These are phyloP conservation scores for Postia placenta DNA, from an alignment of 768 basidiomycete species.

Conservation along the genomic window DNA sequence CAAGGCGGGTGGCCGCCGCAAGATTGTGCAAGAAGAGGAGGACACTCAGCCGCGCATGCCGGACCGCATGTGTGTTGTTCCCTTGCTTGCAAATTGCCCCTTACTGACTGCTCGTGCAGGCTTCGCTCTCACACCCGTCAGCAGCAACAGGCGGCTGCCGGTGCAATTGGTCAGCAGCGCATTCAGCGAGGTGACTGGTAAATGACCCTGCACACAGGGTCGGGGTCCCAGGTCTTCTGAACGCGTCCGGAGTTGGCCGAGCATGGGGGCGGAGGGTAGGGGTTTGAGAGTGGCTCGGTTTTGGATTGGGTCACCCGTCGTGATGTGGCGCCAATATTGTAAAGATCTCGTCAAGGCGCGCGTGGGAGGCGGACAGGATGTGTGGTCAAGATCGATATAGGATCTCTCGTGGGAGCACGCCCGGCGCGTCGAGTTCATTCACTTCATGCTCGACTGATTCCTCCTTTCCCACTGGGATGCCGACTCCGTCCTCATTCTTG, in stretches of 20 bases:
- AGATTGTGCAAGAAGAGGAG: constrained; percentile 82
- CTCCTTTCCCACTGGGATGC: not conserved
- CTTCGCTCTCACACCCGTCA: constrained; percentile 86
- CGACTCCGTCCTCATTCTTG: not conserved
- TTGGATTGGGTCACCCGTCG: constrained; percentile 24
- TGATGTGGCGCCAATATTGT: constrained; percentile 29
- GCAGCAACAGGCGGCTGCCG: constrained; percentile 51
- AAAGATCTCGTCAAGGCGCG: constrained; percentile 26
- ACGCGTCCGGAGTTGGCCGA: constrained; percentile 41
- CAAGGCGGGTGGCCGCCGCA: constrained; percentile 64
- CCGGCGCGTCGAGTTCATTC: constrained; percentile 5
- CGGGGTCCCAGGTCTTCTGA: constrained; percentile 22
- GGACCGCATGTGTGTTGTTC: constrained; percentile 61
- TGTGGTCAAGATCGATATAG: not conserved
- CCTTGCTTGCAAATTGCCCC: constrained; percentile 8
- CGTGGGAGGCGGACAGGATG: constrained; percentile 9
- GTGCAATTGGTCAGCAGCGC: constrained; percentile 41
- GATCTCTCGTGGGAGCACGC: constrained; percentile 15
- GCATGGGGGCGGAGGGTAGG: constrained; percentile 40
- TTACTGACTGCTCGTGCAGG: constrained; percentile 35
- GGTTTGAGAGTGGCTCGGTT: constrained; percentile 27
- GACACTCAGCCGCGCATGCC: constrained; percentile 77
- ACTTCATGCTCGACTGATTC: constrained; percentile 5
- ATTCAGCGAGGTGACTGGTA: constrained; percentile 41
- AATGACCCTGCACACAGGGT: constrained; percentile 14